phyloP scores from a whole-genome alignment of 768 basidiomycete genomes.

The Suillus americanus region DNA sequence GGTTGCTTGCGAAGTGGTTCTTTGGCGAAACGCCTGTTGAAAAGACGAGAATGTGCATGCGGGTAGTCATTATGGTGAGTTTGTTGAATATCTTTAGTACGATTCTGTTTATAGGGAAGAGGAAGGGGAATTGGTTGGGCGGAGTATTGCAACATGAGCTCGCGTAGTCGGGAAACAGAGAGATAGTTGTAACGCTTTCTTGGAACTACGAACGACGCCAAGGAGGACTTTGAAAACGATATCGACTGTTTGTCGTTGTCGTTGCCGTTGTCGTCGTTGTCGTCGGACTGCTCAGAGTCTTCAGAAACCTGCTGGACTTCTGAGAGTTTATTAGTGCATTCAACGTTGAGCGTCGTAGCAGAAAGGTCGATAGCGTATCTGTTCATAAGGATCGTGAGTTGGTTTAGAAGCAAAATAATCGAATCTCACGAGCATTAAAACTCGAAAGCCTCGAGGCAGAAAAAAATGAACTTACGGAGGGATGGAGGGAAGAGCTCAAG shows the following conservation, averaged over 20 bases:
- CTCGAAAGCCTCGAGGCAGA: not conserved
- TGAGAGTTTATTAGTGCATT: conserved; percentile 45
- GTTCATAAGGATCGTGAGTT: conserved; percentile 2
- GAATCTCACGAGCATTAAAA: too few species aligned
- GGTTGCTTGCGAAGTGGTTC: conserved; percentile 22
- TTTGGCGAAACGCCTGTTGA: conserved; percentile 36
- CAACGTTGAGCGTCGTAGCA: conserved; percentile 31
- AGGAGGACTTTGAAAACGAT: conserved; percentile 43
- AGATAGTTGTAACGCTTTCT: conserved; percentile 29
- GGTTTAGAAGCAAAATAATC: too few species aligned
- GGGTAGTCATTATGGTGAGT: conserved; percentile 27
- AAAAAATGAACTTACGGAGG: conserved; percentile 10
- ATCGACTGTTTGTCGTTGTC: not conserved
- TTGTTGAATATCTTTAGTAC: conserved; percentile 29
- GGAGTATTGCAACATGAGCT: conserved; percentile 61
- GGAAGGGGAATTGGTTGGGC: conserved; percentile 35
- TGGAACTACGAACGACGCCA: conserved; percentile 36
- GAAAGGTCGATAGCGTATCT: conserved; percentile 20
- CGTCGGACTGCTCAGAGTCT: conserved; percentile 7
- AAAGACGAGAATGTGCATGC: conserved; percentile 25
- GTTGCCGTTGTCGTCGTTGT: not conserved
- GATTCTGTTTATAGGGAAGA: conserved; percentile 28
- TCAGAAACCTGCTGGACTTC: conserved; percentile 44
- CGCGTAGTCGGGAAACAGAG: conserved; percentile 26
- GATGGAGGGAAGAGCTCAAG: conserved; percentile 8